Evolutionary conservation across 148 eudicot genomes (phyloP).

Genomic region (Rhododendron williamsianum): DNA sequence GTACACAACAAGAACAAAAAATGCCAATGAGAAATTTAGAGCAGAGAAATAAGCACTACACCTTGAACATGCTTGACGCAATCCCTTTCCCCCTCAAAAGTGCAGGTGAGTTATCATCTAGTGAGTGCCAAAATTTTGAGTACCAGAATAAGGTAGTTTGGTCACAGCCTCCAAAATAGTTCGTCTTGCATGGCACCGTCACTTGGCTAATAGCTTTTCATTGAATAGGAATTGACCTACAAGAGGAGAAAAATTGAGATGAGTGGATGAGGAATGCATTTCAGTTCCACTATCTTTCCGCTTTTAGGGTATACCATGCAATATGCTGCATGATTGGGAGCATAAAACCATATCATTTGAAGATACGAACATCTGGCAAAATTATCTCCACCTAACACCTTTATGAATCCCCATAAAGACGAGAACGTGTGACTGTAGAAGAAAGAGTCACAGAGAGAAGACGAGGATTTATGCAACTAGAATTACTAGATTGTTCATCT

Average conservation of each 20-base stretch:
- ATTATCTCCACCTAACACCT: neutral
- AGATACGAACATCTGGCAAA: neutral
- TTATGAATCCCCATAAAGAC: neutral
- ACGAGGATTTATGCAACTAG: neutral
- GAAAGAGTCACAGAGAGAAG: neutral
- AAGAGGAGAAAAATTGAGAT: neutral
- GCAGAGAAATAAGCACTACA: neutral
- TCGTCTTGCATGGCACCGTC: neutral
- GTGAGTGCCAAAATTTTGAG: neutral
- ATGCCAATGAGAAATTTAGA: neutral
- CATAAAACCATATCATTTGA: neutral
- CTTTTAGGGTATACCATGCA: neutral
- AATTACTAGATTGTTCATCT: neutral
- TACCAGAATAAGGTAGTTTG: neutral
- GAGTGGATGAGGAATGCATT: neutral
- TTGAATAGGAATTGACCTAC: neutral
- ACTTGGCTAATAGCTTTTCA: neutral
- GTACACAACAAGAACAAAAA: neutral
- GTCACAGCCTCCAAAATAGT: neutral
- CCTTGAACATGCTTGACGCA: neutral
- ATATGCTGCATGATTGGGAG: neutral
- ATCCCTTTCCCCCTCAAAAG: neutral
- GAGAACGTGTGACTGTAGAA: neutral
- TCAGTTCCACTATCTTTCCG: neutral
- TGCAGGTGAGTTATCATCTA: neutral